Evolutionary conservation across 2,329 filamentous ascomycete species (phyloP).

Genomic region (Aureobasidium sp.): DNA sequence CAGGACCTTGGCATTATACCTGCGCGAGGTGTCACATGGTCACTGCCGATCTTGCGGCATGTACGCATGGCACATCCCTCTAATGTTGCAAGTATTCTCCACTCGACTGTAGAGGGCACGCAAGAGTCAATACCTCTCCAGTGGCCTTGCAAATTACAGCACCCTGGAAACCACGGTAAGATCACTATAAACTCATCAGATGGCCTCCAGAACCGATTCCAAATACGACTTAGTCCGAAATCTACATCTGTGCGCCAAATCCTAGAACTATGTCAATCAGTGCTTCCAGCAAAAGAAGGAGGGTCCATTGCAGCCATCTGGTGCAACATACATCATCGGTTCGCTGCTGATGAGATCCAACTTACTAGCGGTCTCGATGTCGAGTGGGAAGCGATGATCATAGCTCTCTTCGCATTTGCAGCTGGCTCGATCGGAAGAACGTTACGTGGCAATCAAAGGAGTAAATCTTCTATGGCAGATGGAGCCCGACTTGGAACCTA

Average conservation of each 20-base stretch:
- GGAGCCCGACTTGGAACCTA: background rate
- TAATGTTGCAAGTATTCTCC: constrained; percentile 1
- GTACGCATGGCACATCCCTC: background rate
- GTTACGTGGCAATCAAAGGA: background rate
- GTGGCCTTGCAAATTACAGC: background rate
- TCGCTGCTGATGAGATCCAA: background rate
- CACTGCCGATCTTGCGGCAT: background rate
- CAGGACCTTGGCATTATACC: constrained; percentile 9
- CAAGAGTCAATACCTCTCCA: background rate
- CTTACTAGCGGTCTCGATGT: background rate
- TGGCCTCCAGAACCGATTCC: constrained; percentile 22
- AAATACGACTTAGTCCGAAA: constrained; percentile 22
- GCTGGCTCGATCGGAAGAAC: constrained; percentile 14
- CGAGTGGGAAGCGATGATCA: constrained; percentile 15
- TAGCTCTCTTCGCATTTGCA: constrained; percentile 14
- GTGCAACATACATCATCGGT: constrained; percentile 19
- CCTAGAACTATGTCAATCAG: constrained; percentile 22
- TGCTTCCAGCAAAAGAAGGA: constrained; percentile 22
- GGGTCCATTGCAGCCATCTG: constrained; percentile 21
- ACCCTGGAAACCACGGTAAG: constrained; percentile 11
- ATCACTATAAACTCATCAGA: constrained; percentile 23
- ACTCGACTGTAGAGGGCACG: background rate
- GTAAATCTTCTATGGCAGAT: background rate
- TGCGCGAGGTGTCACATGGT: constrained; percentile 8
- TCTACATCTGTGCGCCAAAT: constrained; percentile 19